Base-by-base conservation (phyloP, 768 basidiomycete species). In the Calocybe gangraenosa region DNA sequence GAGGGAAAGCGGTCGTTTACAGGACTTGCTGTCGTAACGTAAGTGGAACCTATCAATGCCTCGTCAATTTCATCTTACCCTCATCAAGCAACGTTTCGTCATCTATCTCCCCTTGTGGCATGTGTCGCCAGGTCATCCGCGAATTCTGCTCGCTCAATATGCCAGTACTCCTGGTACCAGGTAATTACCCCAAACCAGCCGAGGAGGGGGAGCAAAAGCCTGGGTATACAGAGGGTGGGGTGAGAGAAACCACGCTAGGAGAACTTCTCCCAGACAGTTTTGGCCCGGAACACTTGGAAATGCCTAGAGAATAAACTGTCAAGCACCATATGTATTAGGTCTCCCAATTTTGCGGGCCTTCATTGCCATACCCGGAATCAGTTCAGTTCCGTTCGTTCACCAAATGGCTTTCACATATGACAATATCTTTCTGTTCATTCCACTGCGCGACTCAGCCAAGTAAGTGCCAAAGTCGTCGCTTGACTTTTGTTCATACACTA, bases 51-150 rank as follows among this genome's bases (percentile, higher is more conserved):
- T 35, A 10, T 28, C 32, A 19, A 33, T 34, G 20, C 22, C 22
- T 42, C 25, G 23, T 17, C 21, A 18, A 31, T 25, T 19, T 15
- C 30, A 37, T 40, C 11, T n/a, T 21, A n/a, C 25, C 22, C 8
- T 13, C 20, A 7, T 33, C 10, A 23, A 93, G 90, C 15, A 86
- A 95, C 51, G 81, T 94, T 2, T 56, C 74, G 0, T 59, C 71
- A 0, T 60, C 82, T 0, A 68, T 87, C 37, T 86, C 92, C 1
- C 95, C 95, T 0, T 98, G 96, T 62, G 95, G 95, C 2, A 82
- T 94, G 37, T 99, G 94, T 56, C 84, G 95, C 7, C 94, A 97
- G 61, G 77, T 96, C 40, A 75, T 92, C 39, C 81, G 88, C 47
- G 92, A 95, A 57, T 94, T 95, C 55, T 92, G 88, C 56, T 63